A percentile compares a stretch with the other conserved stretches of the same genome.
Evolutionary conservation across 176 grass and related monocot genomes (phyloP).

Genomic region (Raddia guianensis): DNA sequence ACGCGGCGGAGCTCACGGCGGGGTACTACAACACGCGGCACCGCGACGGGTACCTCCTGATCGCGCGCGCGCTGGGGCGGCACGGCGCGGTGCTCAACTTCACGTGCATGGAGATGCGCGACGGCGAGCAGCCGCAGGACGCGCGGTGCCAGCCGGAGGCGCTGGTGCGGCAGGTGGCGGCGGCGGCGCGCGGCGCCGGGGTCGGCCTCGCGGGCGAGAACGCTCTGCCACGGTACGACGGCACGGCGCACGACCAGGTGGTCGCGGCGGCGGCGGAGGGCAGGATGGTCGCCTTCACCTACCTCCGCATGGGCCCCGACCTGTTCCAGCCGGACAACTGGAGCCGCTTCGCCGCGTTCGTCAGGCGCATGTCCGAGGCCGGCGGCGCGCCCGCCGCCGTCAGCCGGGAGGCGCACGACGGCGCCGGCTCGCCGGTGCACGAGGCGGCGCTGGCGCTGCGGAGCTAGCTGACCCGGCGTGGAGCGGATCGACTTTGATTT

Average conservation of each 20-base stretch:
- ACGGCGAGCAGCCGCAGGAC: slow-evolving; percentile 74
- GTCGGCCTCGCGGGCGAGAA: slow-evolving; percentile 68
- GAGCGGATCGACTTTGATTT: not conserved
- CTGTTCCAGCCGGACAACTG: slow-evolving; percentile 70
- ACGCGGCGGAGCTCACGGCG: slow-evolving; percentile 68
- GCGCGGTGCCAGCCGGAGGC: slow-evolving; percentile 63
- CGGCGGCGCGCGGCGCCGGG: slow-evolving; percentile 49
- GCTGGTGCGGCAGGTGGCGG: slow-evolving; percentile 67
- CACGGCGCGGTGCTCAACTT: slow-evolving; percentile 78
- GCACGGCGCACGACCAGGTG: slow-evolving; percentile 62
- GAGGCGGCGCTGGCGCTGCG: slow-evolving; percentile 54
- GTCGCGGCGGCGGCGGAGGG: slow-evolving; percentile 54
- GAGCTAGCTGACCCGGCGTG: not conserved
- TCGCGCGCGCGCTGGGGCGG: slow-evolving; percentile 43
- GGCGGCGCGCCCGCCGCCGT: not conserved
- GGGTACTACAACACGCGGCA: slow-evolving; percentile 73
- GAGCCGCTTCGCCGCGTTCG: slow-evolving; percentile 66
- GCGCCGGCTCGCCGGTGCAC: slow-evolving; percentile 55
- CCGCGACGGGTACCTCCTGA: slow-evolving; percentile 62
- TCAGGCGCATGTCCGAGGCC: slow-evolving; percentile 35
- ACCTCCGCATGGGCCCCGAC: slow-evolving; percentile 68
- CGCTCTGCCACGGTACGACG: slow-evolving; percentile 72
- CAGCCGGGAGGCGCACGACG: slow-evolving; percentile 45
- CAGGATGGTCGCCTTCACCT: slow-evolving; percentile 85
- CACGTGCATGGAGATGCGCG: slow-evolving; percentile 79